Conservation (phyloP, 1,139 yeast species). For the Suhomyces panamericanus region DNA sequence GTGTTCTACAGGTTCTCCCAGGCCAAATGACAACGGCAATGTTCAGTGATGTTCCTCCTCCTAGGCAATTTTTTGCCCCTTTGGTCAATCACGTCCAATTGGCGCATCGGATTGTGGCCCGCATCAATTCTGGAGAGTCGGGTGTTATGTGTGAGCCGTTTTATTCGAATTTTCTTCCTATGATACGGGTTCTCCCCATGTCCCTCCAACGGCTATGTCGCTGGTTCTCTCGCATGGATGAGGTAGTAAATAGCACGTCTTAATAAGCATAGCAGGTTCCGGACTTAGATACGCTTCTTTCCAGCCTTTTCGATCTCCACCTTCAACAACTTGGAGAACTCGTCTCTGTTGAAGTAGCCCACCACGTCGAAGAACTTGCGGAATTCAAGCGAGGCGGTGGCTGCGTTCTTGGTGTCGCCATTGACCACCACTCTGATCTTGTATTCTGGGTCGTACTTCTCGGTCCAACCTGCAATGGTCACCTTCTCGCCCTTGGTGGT, state of each 20-base stretch:
- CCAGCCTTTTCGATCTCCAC: conserved; percentile 24
- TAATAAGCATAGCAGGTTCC: neutral
- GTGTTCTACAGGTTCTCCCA: conserved; percentile 56
- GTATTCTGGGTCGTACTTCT: conserved; percentile 48
- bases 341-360: conserved; percentile 48
- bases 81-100: conserved; percentile 45
- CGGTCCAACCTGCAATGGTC: conserved; percentile 37
- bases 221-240: conserved; percentile 55
- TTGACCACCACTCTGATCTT: conserved; percentile 30
- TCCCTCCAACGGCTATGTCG: conserved; percentile 47
- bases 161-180: conserved; percentile 59
- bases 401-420: conserved; percentile 25
- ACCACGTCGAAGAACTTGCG: conserved; percentile 47
- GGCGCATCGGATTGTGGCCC: conserved; percentile 43
- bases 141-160: conserved; percentile 60
- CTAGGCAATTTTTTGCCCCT: conserved; percentile 66
- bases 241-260: conserved; percentile 11
- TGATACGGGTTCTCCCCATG: conserved; percentile 54
- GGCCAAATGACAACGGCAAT: conserved; percentile 67
- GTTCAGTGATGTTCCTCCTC: conserved; percentile 62
- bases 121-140: conserved; percentile 46
- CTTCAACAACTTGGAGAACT: conserved; percentile 33
- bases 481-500: conserved; percentile 36
- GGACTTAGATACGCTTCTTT: conserved; percentile 10
- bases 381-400: conserved; percentile 34